Evolutionary conservation across 2,329 filamentous ascomycete species (phyloP).

Genomic region (Onygena corvina): DNA sequence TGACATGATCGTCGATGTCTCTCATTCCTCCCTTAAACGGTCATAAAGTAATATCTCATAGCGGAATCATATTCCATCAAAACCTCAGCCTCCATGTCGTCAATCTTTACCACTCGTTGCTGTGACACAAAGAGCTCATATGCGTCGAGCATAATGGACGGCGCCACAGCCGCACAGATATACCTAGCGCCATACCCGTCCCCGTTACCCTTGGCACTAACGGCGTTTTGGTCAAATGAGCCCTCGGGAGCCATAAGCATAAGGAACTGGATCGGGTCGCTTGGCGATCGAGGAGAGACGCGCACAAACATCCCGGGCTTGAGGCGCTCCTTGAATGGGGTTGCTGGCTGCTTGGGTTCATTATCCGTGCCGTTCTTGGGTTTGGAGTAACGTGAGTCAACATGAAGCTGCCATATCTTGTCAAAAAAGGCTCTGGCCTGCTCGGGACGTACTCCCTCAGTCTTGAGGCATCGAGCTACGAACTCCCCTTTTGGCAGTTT

Average conservation of each 20-base stretch:
- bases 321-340: slow-evolving; percentile 5
- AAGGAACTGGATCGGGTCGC: slow-evolving; percentile 1
- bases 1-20: not conserved
- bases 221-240: not conserved
- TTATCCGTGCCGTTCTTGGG: not conserved
- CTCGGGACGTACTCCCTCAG: slow-evolving; percentile 3
- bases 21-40: not conserved
- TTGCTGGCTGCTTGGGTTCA: not conserved
- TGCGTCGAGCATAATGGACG: not conserved
- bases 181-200: not conserved
- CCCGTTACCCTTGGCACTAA: not conserved
- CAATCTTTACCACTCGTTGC: not conserved
- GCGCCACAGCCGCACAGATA: slow-evolving; percentile 4
- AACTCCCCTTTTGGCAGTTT: slow-evolving; percentile 1
- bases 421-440: slow-evolving; percentile 3
- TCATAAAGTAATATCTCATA: slow-evolving; percentile 2
- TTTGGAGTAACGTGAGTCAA: not conserved
- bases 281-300: not conserved
- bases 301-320: slow-evolving; percentile 4
- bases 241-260: slow-evolving; percentile 2
- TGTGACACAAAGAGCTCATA: not conserved
- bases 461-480: slow-evolving; percentile 2
- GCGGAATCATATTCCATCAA: slow-evolving; percentile 5
- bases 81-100: slow-evolving; percentile 3
- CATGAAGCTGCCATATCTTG: slow-evolving; percentile 5